A percentile compares a stretch with the other conserved stretches of the same genome.
These are phyloP conservation scores for Botrytis byssoidea DNA, from an alignment of 2,329 filamentous ascomycete species.

Conservation along the genomic window DNA sequence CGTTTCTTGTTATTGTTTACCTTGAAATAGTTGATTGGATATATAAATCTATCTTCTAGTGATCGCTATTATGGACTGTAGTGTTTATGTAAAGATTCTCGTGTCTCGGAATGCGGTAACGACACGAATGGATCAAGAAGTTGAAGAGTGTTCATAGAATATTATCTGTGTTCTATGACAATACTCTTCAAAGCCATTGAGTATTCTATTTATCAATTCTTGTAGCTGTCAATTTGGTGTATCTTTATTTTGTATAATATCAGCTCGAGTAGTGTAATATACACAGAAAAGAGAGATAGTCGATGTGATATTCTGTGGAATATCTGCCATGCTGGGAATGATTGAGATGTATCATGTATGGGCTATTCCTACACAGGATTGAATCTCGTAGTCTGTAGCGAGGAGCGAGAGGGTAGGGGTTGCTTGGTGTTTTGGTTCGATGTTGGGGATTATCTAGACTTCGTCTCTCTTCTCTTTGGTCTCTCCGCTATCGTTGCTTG, in stretches of 20 bases:
- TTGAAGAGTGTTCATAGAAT: too few relatives aligned
- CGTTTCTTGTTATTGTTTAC: not conserved
- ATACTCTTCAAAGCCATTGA: not conserved
- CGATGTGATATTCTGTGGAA: not conserved
- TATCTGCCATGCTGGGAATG: not conserved
- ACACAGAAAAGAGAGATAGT: not conserved
- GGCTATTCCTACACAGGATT: not conserved
- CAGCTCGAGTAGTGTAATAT: not conserved
- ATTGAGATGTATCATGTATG: not conserved
- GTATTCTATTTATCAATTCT: not conserved
- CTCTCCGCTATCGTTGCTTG: not conserved
- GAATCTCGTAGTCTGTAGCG: not conserved
- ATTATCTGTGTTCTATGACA: not conserved
- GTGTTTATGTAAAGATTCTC: not conserved
- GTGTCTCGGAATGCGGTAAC: not conserved
- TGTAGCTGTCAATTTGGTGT: fast-evolving
- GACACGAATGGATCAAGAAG: too few relatives aligned
- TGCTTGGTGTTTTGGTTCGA: not conserved
- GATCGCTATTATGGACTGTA: not conserved
- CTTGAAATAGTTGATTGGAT: not conserved
- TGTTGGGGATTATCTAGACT: not conserved
- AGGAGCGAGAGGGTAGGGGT: not conserved
- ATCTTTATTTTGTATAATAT: not conserved
- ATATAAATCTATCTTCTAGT: not conserved
- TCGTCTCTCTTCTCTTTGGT: not conserved